Base-by-base conservation (phyloP, 225 moss, liverwort and hornwort species). In the Thuidium tamariscinum region DNA sequence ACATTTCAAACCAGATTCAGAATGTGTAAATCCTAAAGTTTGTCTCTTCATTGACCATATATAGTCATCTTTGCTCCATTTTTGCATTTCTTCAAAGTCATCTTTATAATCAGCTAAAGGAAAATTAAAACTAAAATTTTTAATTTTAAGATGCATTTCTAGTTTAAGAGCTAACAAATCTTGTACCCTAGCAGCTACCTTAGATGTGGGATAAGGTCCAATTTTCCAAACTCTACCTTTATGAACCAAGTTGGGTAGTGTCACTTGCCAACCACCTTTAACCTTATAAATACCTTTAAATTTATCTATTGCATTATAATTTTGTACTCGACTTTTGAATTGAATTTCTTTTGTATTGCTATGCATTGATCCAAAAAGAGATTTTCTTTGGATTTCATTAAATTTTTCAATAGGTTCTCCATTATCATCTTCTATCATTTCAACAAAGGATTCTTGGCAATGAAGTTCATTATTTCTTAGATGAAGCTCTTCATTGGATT, bases 41-140 rank as follows among this genome's bases (percentile, higher is more conserved):
- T 72, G 64, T 65, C 85, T 70, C 21, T 71, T 78, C 3, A 85
- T 48, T 41, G 29, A 85, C 90, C 87, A 90, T 48, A 90, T 19
- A 36, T 77, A 90, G 78, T 90, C 85, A 26, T n/a, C 27, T 4
- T 59, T 49, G 63, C 85, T 90, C 90, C 82, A 87, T 10, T 85
- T 88, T 85, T 82, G 0, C 90, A 90, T 90, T 64, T 85, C 77
- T 1, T 54, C 13, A 5, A 85, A 26, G 1, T 88, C 71, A 0
- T 90, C 71, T 0, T 12, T 7, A 42, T 90, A 88, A 26, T 88
- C 6, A 32, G 18, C 30, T 34, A 90, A 46, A 15, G 77, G 78
- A 70, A 55, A 85, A 26, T 64, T 27, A 2, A 82, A 77, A 0
- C 4, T 0, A 59, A 64, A 85, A 1, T 37, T 34, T 27, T 8